A percentile compares a stretch with the other conserved stretches of the same genome.
Evolutionary conservation across 2,329 filamentous ascomycete species (phyloP).

Genomic region (Aspergillus ustus): DNA sequence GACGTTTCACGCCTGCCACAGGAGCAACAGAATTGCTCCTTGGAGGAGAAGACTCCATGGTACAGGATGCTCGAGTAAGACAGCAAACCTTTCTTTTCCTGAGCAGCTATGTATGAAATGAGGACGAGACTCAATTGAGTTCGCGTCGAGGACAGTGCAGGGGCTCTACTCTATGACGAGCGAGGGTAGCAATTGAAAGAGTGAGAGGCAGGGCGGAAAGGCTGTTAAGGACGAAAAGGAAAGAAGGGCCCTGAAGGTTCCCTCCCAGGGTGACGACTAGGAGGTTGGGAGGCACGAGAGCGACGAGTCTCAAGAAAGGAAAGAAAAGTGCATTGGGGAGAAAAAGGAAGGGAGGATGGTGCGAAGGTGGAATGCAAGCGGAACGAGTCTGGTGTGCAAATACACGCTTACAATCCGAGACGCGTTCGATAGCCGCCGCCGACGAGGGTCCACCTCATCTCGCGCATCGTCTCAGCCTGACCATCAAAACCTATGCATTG

Average conservation of each 20-base stretch:
- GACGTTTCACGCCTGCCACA: slow-evolving; percentile 51
- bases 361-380: slow-evolving; percentile 42
- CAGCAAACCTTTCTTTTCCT: slow-evolving; percentile 6
- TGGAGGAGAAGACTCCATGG: slow-evolving; percentile 48
- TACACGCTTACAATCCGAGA: slow-evolving; percentile 47
- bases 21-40: slow-evolving; percentile 39
- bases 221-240: slow-evolving; percentile 26
- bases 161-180: slow-evolving; percentile 21
- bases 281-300: slow-evolving; percentile 30
- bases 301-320: slow-evolving; percentile 29
- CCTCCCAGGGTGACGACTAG: slow-evolving; percentile 25
- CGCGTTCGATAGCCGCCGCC: slow-evolving; percentile 47
- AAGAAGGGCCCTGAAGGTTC: slow-evolving; percentile 23
- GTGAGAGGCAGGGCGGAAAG: slow-evolving; percentile 19
- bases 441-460: slow-evolving; percentile 37
- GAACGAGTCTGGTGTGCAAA: slow-evolving; percentile 44
- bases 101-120: slow-evolving; percentile 16
- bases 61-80: slow-evolving; percentile 15
- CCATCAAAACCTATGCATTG: slow-evolving; percentile 22
- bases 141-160: slow-evolving; percentile 29
- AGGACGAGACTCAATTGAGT: slow-evolving; percentile 26
- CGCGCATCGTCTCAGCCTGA: slow-evolving; percentile 25
- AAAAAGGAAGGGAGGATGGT: slow-evolving; percentile 30
- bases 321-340: slow-evolving; percentile 27
- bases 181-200: slow-evolving; percentile 20